phyloP scores from a whole-genome alignment of 1,284 basidiomycete species.

The Rhodotorula glutinis region DNA sequence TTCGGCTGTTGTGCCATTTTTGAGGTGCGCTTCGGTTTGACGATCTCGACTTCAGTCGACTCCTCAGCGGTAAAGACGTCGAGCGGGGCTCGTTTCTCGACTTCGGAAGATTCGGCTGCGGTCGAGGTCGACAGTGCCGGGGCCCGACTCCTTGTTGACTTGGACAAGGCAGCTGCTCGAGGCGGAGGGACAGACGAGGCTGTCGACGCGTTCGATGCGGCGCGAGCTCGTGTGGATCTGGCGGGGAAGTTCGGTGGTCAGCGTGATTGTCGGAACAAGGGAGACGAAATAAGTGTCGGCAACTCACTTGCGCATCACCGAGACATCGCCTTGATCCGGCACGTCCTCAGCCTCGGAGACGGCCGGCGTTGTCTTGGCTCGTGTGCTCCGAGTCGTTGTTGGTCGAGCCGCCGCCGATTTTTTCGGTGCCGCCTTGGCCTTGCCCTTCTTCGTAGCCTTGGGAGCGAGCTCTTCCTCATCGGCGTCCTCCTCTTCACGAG shows the following conservation, averaged over 20 bases:
- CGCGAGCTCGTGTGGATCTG: conserved; percentile 21
- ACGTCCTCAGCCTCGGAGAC: conserved; percentile 12
- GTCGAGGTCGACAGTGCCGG: background rate
- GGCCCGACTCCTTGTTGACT: background rate
- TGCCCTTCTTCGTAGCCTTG: background rate
- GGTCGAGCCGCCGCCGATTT: background rate
- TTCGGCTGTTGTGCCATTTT: conserved; percentile 6
- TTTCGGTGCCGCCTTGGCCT: background rate
- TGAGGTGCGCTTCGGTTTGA: background rate
- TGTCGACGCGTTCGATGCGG: conserved; percentile 9
- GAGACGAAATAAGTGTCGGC: background rate
- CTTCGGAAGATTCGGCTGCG: background rate
- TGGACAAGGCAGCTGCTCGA: background rate
- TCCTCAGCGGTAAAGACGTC: background rate
- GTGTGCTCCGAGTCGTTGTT: background rate
- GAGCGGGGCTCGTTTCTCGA: background rate
- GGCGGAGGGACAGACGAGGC: background rate
- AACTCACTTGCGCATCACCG: conserved; percentile 17
- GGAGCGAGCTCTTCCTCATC: background rate
- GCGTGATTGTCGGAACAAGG: background rate
- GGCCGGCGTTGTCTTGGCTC: conserved; percentile 19
- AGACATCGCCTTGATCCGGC: background rate
- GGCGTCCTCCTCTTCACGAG: background rate
- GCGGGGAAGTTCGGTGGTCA: background rate
- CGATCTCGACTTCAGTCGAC: conserved; percentile 5